A percentile compares a stretch with the other conserved stretches of the same genome.
Conservation (phyloP, 2,329 filamentous ascomycete genomes). For the Venturia pyrina region DNA sequence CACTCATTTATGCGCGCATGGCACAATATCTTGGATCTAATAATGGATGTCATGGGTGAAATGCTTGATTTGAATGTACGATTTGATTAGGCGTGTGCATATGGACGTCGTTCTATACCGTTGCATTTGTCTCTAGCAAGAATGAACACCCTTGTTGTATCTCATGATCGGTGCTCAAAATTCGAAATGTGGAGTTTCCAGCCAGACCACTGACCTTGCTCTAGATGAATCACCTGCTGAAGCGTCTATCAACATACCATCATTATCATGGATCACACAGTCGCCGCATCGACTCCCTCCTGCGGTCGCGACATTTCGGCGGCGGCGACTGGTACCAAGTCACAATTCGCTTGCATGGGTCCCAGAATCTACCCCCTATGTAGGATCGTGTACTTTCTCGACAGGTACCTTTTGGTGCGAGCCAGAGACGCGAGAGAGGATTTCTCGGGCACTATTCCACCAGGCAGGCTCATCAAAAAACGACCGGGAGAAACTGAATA, state of each 20-base stretch:
- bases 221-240: background rate
- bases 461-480: background rate
- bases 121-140: slow-evolving; percentile 2
- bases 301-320: no score
- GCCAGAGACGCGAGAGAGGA: background rate
- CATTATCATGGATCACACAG: background rate
- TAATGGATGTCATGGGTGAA: background rate
- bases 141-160: background rate
- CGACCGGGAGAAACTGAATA: background rate
- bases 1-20: background rate
- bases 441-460: background rate
- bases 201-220: background rate
- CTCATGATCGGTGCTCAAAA: background rate
- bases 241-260: background rate
- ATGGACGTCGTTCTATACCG: slow-evolving; percentile 10
- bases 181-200: background rate
- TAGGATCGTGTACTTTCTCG: background rate
- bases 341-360: no score
- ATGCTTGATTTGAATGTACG: background rate
- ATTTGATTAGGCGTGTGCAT: background rate
- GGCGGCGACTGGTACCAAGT: background rate
- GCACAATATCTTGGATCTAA: background rate
- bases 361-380: background rate
- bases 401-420: background rate
- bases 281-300: background rate